Base-by-base conservation (phyloP, 371 early-diverging fungal species). In the Apophysomyces trapeziformis region DNA sequence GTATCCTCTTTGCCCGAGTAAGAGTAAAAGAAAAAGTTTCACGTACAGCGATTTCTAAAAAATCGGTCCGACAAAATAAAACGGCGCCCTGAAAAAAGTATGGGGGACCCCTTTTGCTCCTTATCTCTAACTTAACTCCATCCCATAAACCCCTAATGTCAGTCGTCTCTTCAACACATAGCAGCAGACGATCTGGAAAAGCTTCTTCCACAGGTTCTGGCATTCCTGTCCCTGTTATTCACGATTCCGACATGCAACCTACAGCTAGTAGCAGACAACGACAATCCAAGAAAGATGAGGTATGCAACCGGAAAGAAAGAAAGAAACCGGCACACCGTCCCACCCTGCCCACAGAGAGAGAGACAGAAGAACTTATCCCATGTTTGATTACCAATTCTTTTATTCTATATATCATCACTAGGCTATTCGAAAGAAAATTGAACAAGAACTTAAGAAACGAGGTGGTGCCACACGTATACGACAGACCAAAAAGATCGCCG, bases 381-480 rank as follows among this genome's bases (percentile, higher is more conserved):
- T 14, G 16, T 63, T 11, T 11, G 58, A 21, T 35, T 57, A n/a
- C 43, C n/a, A 38, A 21, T 47, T 58, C 6, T 38, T 26, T 26
- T 26, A 1, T 26, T 26, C 32, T 26, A 26, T 26, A 21, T 26
- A 26, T 47, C 36, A 18, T 39, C 47, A n/a, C 57, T 70, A 92
- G 91, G 88, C 87, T 18, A 92, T 92, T 65, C 90, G 92, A 47
- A 89, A 88, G 75, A 91, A 90, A 77, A 87, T 90, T 56, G 92
- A 91, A 68, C 86, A 88, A 47, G 91, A 89, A 67, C 78, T 92
- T 38, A 91, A 88, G 71, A 91, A 90, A 70, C 78, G 81, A 66
- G 74, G 73, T 14, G 72, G 75, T 50, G 59, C 76, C 21, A 75
- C 72, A 57, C 69, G 76, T 26, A 66, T 77, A 39, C 43, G 67